These are phyloP conservation scores for Nematodospora anomalae DNA, from an alignment of 1,139 yeast genomes.

Conservation along the genomic window DNA sequence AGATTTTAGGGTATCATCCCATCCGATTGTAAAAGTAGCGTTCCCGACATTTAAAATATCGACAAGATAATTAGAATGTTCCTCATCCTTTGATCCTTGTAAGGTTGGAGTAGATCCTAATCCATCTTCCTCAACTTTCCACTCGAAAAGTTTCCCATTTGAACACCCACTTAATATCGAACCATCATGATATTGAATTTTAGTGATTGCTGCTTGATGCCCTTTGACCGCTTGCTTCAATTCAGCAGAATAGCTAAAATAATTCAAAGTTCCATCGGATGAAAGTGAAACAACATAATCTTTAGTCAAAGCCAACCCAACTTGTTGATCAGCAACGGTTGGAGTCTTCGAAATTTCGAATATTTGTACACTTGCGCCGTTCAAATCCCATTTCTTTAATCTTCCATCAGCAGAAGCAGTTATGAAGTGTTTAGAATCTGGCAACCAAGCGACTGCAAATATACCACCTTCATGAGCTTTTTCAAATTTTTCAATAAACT, in stretches of 20 bases:
- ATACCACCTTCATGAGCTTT: constrained; percentile 77
- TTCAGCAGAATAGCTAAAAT: constrained; percentile 41
- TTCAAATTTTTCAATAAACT: constrained; percentile 53
- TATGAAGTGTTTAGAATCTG: constrained; percentile 58
- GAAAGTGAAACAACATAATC: constrained; percentile 66
- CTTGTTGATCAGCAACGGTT: constrained; percentile 63
- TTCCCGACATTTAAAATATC: constrained; percentile 34
- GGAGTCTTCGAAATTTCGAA: constrained; percentile 40
- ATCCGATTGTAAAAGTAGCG: constrained; percentile 59
- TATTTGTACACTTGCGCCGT: constrained; percentile 24
- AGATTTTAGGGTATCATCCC: constrained; percentile 81
- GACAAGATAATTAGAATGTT: constrained; percentile 61
- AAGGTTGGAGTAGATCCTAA: constrained; percentile 22
- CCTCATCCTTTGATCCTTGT: constrained; percentile 14
- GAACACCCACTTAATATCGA: constrained; percentile 69
- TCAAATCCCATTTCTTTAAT: constrained; percentile 62
- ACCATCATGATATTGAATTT: constrained; percentile 28
- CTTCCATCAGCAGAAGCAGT: constrained; percentile 86
- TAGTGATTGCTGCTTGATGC: constrained; percentile 79
- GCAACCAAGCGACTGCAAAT: constrained; percentile 72
- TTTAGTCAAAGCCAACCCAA: constrained; percentile 73
- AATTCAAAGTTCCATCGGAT: constrained; percentile 68
- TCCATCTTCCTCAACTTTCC: constrained; percentile 45
- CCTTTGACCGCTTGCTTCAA: constrained; percentile 59
- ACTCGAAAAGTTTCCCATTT: constrained; percentile 71